Evolutionary conservation across 345 rosid species (phyloP), one percentile per base, ranked within the genome.

Genomic region (Stellera chamaejasme): DNA sequence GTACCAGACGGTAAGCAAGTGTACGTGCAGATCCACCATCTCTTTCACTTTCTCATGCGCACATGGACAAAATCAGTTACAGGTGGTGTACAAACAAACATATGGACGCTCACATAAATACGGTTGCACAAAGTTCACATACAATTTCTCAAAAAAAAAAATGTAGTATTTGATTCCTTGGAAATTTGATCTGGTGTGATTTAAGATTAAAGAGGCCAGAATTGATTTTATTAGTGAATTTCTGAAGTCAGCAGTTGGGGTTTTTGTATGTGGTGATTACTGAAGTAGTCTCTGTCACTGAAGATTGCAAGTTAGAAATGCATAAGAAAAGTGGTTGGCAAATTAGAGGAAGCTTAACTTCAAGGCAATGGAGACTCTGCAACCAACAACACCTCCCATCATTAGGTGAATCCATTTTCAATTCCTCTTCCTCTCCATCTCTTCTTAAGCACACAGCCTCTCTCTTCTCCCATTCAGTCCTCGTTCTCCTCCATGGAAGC

Each of bases 351-450:
- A 81, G 86, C 98, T 93, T 93, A 79, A 68, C 86, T 79, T 86
- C 72, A 79, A 77, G 90, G 99, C 96, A 87, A 89, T 80, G 91
- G 89, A 26, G 96, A 93, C 97, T 73, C 74, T 73, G 76, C 90
- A 89, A 74, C 99, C 67, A 81, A 84, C 87, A 16, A 27, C 70
- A 52, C 43, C 65, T 60, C 39, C 61, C 66, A 75, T n/a, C n/a
- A n/a, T 80, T 75, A 77, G 80, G 85, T 78, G 74, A 68, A 67
- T 72, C 56, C 66, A 11, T 10, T 44, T 26, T 45, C 13, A 32
- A 5, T 54, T 45, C 44, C 43, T 3, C 25, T 27, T 11, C 43
- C 43, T 32, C 7, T 32, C 39, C 51, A n/a, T n/a, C n/a, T 73
- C 49, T 60, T 72, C 68, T 64, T 79, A 66, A 72, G 74, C 54